Base-by-base conservation (phyloP, 2,329 filamentous ascomycete species). In the Didymella pinodella region DNA sequence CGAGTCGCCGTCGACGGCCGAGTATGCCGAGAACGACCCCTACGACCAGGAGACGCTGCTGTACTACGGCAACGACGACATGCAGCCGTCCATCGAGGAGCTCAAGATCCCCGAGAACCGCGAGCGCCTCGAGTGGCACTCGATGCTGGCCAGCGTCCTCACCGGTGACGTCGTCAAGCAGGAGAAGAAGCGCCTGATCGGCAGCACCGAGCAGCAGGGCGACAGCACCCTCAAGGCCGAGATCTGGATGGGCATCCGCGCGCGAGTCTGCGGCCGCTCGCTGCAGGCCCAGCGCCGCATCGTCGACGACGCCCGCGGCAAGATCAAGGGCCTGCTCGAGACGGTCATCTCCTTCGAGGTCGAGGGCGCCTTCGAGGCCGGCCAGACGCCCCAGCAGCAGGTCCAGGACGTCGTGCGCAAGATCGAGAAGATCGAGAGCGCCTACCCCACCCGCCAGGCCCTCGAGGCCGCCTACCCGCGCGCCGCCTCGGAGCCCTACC, bases 131-230 rank as follows among this genome's bases (percentile, higher is more conserved):
- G 95, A 99, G 78, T 99, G 95, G 95, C 93, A 99, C 78, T 92
- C 92, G 3, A 99, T 99, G 95, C 81, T 99, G 56, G 92, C 94
- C 59, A 96, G 94, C 14, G 95, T 99, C 4, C 81, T 99, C 66
- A 97, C 93, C 0, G 95, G 95, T 65, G 95, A 99, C 76, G 95
- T 99, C 8, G 94, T 99, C 57, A 92, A 92, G 70, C 95, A 99
- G 77, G 95, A 99, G 80, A 99, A 99, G 83, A 96, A 97, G 77
- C 88, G 95, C 44, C 79, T 99, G 71, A 95, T 96, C 66, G 93
- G 92, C 45, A 89, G 91, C 64, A 83, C 85, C 48, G 90, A 92
- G 45, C 87, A 93, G 64, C 90, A 90, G 71, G 86, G 87, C 31
- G 86, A 89, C 56, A 90, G 91, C 73, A 84, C 84, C 25, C 77